phyloP scores from a whole-genome alignment of 2,329 filamentous ascomycete species.

The Chalaropsis thielavioides region DNA sequence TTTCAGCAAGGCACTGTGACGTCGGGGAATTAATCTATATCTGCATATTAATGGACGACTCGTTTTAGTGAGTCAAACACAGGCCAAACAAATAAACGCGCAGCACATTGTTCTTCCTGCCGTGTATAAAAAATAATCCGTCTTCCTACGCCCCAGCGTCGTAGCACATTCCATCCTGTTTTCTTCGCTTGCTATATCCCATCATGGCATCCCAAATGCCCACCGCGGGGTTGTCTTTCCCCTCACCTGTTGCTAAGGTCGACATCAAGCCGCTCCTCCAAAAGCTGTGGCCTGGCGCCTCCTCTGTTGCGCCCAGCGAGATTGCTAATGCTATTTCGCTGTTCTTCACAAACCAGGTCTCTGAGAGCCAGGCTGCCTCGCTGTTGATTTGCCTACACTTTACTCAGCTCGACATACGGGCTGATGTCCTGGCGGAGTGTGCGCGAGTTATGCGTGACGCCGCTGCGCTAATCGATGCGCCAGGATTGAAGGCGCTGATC shows the following conservation, averaged over 20 bases:
- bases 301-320: slow-evolving; percentile 54
- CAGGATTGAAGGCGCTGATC: slow-evolving; percentile 46
- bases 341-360: slow-evolving; percentile 82
- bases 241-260: slow-evolving; percentile 28
- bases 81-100: neutral
- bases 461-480: slow-evolving; percentile 54
- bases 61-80: neutral
- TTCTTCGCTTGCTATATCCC: neutral
- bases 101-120: neutral
- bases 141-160: neutral
- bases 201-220: slow-evolving; percentile 30
- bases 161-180: neutral
- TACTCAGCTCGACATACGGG: slow-evolving; percentile 66
- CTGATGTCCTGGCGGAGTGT: slow-evolving; percentile 75
- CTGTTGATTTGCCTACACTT: slow-evolving; percentile 87
- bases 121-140: neutral
- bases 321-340: slow-evolving; percentile 81
- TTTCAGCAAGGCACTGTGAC: neutral
- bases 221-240: slow-evolving; percentile 14
- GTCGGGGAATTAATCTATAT: neutral
- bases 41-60: neutral
- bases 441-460: slow-evolving; percentile 72
- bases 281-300: slow-evolving; percentile 49
- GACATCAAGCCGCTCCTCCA: slow-evolving; percentile 60
- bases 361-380: slow-evolving; percentile 75